Percentiles rank a stretch among this genome's conserved stretches.
These are phyloP conservation scores for Chamaenerion angustifolium DNA, from an alignment of 345 rosid species.

Conservation along the genomic window DNA sequence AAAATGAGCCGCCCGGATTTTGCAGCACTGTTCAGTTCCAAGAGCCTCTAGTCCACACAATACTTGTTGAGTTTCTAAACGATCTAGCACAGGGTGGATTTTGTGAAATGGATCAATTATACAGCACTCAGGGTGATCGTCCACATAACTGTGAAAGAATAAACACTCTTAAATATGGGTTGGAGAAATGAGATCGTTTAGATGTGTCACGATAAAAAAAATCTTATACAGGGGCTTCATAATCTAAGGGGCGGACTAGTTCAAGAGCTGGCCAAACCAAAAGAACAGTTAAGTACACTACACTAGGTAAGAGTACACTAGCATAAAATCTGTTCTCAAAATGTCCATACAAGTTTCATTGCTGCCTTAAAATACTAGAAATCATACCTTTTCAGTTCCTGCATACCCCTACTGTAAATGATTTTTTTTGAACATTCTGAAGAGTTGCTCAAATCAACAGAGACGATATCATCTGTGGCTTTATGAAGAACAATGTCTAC, in stretches of 20 bases:
- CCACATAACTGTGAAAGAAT: conserved; percentile 39
- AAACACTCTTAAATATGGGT: not conserved
- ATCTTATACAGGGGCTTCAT: not conserved
- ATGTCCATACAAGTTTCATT: conserved; percentile 1
- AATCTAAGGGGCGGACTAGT: not conserved
- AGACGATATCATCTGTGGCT: conserved; percentile 83
- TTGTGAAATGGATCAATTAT: conserved; percentile 52
- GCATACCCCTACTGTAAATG: conserved; percentile 59
- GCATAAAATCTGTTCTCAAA: not conserved
- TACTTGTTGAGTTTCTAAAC: conserved; percentile 59
- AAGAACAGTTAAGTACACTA: not conserved
- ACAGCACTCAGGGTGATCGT: conserved; percentile 25
- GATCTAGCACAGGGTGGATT: conserved; percentile 70
- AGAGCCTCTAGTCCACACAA: conserved; percentile 58
- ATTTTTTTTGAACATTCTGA: conserved; percentile 27
- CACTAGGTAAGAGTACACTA: no score
- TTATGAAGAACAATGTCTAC: conserved; percentile 73
- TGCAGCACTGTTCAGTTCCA: conserved; percentile 19
- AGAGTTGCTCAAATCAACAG: conserved; percentile 39
- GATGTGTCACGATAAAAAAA: no score
- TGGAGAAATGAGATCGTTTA: no score
- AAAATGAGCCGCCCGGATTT: conserved; percentile 63
- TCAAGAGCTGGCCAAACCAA: no score
- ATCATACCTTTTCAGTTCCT: conserved; percentile 50
- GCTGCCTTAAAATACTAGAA: no score